Conservation (phyloP, 805 yeast species). For the Zygoascus bituminiphila region DNA sequence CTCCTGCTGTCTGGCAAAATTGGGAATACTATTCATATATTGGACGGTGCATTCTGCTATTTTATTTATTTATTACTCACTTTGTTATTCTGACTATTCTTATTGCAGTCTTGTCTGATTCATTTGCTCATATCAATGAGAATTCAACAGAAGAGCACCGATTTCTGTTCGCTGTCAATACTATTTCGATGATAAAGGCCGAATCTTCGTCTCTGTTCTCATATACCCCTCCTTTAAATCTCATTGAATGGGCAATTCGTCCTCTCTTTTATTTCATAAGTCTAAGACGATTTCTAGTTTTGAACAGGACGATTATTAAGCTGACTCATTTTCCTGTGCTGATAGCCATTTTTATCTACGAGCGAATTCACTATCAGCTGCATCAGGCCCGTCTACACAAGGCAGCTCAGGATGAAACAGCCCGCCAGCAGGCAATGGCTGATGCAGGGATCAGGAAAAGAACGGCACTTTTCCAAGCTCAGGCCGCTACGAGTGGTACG, state of each 20-base stretch:
- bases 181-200: constrained; percentile 30
- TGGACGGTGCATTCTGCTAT: constrained; percentile 41
- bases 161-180: constrained; percentile 31
- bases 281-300: constrained; percentile 23
- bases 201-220: constrained; percentile 31
- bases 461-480: not conserved
- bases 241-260: constrained; percentile 26
- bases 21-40: constrained; percentile 42
- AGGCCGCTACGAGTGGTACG: not conserved
- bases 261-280: constrained; percentile 29
- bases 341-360: constrained; percentile 28
- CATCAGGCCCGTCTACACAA: constrained; percentile 3
- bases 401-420: constrained; percentile 5
- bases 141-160: constrained; percentile 34
- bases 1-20: constrained; percentile 52
- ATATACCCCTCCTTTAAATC: constrained; percentile 31
- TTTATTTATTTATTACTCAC: constrained; percentile 46
- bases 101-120: constrained; percentile 42
- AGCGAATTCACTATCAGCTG: constrained; percentile 19
- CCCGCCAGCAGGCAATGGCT: constrained; percentile 6
- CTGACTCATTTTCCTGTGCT: constrained; percentile 32
- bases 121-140: constrained; percentile 28
- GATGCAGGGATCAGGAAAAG: constrained; percentile 4
- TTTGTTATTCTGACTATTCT: constrained; percentile 47
- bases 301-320: constrained; percentile 30